These are phyloP conservation scores for Solanum chacoense DNA, from an alignment of 305 asterid genomes.

Conservation along the genomic window DNA sequence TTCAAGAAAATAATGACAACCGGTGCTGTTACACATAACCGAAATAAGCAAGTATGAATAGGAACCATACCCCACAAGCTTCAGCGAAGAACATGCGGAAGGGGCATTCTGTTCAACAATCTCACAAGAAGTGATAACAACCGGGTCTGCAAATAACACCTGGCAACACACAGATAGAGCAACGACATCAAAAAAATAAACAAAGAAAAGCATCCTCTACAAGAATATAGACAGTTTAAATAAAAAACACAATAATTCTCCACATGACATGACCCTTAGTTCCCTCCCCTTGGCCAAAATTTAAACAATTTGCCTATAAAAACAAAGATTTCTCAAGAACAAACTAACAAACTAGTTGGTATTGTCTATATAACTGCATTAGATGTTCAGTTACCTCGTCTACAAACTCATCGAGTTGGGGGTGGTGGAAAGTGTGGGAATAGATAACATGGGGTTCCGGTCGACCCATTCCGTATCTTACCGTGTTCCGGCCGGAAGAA, in stretches of 20 bases:
- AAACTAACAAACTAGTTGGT: not conserved
- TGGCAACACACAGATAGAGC: constrained; percentile 8
- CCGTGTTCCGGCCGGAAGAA: not conserved
- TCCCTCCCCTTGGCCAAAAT: not conserved
- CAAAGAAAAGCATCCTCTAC: not conserved
- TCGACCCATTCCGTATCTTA: constrained; percentile 43
- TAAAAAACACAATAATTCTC: not conserved
- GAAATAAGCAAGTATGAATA: not conserved
- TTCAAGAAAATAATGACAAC: not conserved
- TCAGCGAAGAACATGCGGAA: constrained; percentile 66
- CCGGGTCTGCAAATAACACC: constrained; percentile 88
- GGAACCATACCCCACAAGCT: constrained; percentile 66
- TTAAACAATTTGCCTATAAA: not conserved
- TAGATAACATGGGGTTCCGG: constrained; percentile 89
- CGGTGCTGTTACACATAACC: not conserved
- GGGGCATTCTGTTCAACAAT: constrained; percentile 90
- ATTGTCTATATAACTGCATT: not conserved
- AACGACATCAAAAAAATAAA: not conserved
- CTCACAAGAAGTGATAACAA: constrained; percentile 73
- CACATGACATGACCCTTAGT: not conserved
- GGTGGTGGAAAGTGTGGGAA: constrained; percentile 77
- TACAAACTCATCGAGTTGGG: constrained; percentile 62
- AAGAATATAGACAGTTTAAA: not conserved
- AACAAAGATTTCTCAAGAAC: not conserved
- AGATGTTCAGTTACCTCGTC: constrained; percentile 60